A percentile compares a stretch with the other conserved stretches of the same genome.
Conservation (phyloP, 768 basidiomycete genomes). For the Mycena belliarum region DNA sequence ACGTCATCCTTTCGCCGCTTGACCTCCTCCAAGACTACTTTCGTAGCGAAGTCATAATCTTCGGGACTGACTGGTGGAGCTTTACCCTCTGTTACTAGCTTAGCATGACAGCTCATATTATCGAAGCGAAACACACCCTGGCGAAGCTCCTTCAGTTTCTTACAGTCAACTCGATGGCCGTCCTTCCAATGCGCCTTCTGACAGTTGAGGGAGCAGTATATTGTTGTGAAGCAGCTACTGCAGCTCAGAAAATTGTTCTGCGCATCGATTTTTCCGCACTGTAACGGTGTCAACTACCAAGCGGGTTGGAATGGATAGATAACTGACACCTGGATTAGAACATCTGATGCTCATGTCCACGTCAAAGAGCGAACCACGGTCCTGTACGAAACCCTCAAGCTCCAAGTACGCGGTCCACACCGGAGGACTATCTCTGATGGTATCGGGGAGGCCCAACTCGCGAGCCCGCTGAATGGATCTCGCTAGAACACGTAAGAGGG, state of each 20-base stretch:
- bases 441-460: slow-evolving; percentile 12
- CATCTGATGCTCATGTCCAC: slow-evolving; percentile 8
- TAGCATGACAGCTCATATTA: background rate
- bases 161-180: slow-evolving; percentile 16
- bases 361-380: slow-evolving; percentile 10
- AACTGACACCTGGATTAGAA: slow-evolving; percentile 13
- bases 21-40: slow-evolving; percentile 15
- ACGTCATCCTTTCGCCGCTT: slow-evolving; percentile 17
- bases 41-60: slow-evolving; percentile 17
- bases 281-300: background rate
- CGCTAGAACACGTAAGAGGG: slow-evolving; percentile 11
- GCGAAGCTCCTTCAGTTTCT: slow-evolving; percentile 10
- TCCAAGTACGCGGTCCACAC: slow-evolving; percentile 11
- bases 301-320: background rate
- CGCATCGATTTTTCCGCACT: slow-evolving; percentile 19
- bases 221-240: slow-evolving; percentile 18
- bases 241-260: slow-evolving; percentile 17
- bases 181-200: slow-evolving; percentile 21
- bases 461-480: background rate
- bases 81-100: slow-evolving; percentile 5
- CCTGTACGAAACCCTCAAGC: slow-evolving; percentile 11
- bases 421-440: slow-evolving; percentile 9
- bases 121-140: background rate
- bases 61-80: slow-evolving; percentile 4
- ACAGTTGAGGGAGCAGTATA: slow-evolving; percentile 15